Base-by-base conservation (phyloP, 805 yeast species). In the Ogataea pini region DNA sequence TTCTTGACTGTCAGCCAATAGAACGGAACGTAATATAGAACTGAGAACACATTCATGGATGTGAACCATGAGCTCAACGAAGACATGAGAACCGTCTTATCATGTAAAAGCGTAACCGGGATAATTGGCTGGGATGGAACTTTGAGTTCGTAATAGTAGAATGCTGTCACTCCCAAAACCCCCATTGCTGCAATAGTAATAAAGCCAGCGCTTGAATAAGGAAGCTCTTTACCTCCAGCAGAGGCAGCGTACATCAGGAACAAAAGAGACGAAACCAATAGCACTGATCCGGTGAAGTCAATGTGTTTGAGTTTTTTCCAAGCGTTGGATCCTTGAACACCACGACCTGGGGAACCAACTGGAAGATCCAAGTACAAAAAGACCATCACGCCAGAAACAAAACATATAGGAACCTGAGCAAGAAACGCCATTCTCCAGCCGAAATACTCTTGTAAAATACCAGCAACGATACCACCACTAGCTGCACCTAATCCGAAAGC, bases 401-500 rank as follows among this genome's bases (percentile, higher is more conserved):
- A 19, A 17, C 82, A 70, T 16, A 79, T 63, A n/a, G 85, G 81
- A 9, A 78, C 71, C 59, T 83, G 85, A 32, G 73, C 51, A 20
- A 72, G 55, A 58, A 81, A 82, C 2, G 84, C 80, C 67, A 70
- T 72, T 61, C 90, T 72, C 96, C 95, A 87, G 12, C 88, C 87
- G 36, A 73, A 65, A 36, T 57, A 62, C 7, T 70, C 68, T 27
- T 83, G 75, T 44, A 83, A 67, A 18, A 76, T 53, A 1, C 90
- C 89, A 24, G 85, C 86, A 36, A 80, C 59, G 3, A 78, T 62
- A 1, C 90, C 91, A 13, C 95, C 95, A 40, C 77, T 63, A 0
- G 86, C 83, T 1, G 89, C 83, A 4, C 97, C 97, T 16, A 82
- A 61, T 12, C 90, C 92, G 60, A 78, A 90, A 36, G 80, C 81